These are phyloP conservation scores for Penicillium sclerotigenum DNA, from an alignment of 2,329 filamentous ascomycete genomes.

Conservation along the genomic window DNA sequence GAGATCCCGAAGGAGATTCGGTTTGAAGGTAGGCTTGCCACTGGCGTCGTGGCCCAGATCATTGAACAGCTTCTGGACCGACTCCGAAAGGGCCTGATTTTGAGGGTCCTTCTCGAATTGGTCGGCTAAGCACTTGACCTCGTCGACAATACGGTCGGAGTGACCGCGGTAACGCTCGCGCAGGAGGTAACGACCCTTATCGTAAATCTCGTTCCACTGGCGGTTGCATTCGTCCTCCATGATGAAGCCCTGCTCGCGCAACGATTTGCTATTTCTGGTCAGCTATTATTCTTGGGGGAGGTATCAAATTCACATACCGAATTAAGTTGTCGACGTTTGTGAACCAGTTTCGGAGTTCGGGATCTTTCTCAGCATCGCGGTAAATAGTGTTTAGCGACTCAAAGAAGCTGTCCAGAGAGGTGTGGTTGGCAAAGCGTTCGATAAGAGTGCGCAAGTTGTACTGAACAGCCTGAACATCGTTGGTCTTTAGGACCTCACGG, in stretches of 20 bases:
- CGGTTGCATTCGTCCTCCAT: slow-evolving; percentile 74
- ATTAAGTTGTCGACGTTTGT: slow-evolving; percentile 72
- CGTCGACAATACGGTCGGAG: slow-evolving; percentile 81
- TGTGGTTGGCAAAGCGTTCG: slow-evolving; percentile 93
- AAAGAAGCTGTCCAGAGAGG: slow-evolving; percentile 82
- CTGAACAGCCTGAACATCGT: slow-evolving; percentile 68
- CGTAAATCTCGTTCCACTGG: slow-evolving; percentile 81
- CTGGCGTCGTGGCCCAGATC: slow-evolving; percentile 85
- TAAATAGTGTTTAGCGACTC: slow-evolving; percentile 83
- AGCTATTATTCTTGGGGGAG: background rate
- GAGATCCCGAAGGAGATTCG: slow-evolving; percentile 84
- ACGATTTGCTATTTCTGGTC: slow-evolving; percentile 56
- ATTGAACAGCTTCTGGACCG: slow-evolving; percentile 79
- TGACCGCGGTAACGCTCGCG: slow-evolving; percentile 83
- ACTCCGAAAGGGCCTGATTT: slow-evolving; percentile 74
- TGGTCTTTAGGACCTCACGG: slow-evolving; percentile 66
- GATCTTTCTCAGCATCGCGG: slow-evolving; percentile 77
- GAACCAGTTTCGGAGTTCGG: slow-evolving; percentile 88
- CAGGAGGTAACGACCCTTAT: slow-evolving; percentile 79
- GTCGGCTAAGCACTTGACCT: slow-evolving; percentile 81
- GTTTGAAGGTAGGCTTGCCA: slow-evolving; percentile 87
- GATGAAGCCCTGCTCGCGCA: slow-evolving; percentile 88
- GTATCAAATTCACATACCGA: slow-evolving; percentile 37
- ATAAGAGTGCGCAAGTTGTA: slow-evolving; percentile 78
- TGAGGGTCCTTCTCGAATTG: slow-evolving; percentile 87